Percentiles rank a stretch among this genome's conserved stretches.
Evolutionary conservation across 192 early-diverging fungal species (phyloP).

Genomic region (Geosiphon pyriformis): DNA sequence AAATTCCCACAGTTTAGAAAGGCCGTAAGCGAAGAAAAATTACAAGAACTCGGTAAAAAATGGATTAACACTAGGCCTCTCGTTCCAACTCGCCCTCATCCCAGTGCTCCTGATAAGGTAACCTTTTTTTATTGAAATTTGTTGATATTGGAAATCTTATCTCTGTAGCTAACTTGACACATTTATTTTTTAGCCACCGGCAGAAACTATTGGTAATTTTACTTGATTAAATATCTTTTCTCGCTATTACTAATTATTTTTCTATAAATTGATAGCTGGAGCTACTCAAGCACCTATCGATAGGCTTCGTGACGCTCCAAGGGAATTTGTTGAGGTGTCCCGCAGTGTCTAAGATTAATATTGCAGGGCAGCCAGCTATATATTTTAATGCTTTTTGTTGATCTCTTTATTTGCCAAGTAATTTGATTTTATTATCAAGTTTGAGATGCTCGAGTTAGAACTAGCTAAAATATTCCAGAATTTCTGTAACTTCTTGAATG

Average conservation of each 20-base stretch:
- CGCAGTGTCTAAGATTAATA: too few relatives aligned
- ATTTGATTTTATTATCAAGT: too few relatives aligned
- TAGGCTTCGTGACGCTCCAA: not conserved
- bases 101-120: not conserved
- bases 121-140: too few relatives aligned
- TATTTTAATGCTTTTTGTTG: too few relatives aligned
- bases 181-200: too few relatives aligned
- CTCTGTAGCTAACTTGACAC: too few relatives aligned
- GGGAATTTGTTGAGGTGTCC: not conserved
- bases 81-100: constrained; percentile 7
- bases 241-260: not conserved
- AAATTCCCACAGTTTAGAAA: constrained; percentile 28
- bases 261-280: not conserved
- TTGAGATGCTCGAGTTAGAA: too few relatives aligned
- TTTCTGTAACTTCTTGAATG: too few relatives aligned
- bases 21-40: not conserved
- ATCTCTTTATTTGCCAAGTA: too few relatives aligned
- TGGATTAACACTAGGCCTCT: constrained; percentile 12
- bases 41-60: not conserved
- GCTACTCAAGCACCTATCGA: not conserved
- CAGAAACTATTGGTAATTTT: not conserved
- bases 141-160: too few relatives aligned
- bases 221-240: not conserved
- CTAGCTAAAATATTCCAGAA: too few relatives aligned
- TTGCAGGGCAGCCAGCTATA: too few relatives aligned